Conservation (phyloP, 2,329 filamentous ascomycete species). For the Phialocephala sp. region DNA sequence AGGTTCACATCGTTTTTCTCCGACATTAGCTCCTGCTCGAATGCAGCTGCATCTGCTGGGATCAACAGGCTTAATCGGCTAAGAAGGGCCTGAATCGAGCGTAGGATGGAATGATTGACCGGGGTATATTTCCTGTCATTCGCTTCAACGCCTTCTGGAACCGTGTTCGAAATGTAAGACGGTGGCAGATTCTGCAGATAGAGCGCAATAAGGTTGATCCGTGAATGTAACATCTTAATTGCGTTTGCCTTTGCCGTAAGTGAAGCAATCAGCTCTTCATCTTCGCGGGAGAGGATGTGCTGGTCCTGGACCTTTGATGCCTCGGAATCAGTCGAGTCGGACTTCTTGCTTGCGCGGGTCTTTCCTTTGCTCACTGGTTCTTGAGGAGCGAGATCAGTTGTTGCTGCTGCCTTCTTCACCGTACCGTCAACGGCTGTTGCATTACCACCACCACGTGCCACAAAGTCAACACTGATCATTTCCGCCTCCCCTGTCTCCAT, state of each 20-base stretch:
- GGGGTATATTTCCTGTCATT: constrained; percentile 36
- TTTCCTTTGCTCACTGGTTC: constrained; percentile 33
- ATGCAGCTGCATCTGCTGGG: constrained; percentile 68
- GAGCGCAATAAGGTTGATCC: constrained; percentile 72
- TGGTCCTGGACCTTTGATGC: constrained; percentile 53
- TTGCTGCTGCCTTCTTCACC: constrained; percentile 32
- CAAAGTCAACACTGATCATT: constrained; percentile 96
- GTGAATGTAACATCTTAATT: constrained; percentile 87
- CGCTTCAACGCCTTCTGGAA: constrained; percentile 42
- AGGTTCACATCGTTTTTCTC: constrained; percentile 87
- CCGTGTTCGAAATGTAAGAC: constrained; percentile 61
- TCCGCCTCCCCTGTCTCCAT: constrained; percentile 95
- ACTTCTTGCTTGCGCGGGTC: constrained; percentile 41
- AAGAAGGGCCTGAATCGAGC: constrained; percentile 86
- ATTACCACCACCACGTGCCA: constrained; percentile 83
- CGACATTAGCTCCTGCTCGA: constrained; percentile 73
- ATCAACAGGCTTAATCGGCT: constrained; percentile 82
- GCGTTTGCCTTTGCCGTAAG: constrained; percentile 91
- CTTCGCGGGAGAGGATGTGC: constrained; percentile 61
- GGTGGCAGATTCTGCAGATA: constrained; percentile 78
- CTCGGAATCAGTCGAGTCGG: constrained; percentile 26
- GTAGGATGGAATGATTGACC: constrained; percentile 74
- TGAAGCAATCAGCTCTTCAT: constrained; percentile 65
- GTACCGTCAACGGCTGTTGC: constrained; percentile 64
- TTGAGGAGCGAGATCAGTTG: not conserved